A percentile compares a stretch with the other conserved stretches of the same genome.
Evolutionary conservation across 441 rosid genomes (phyloP).

Genomic region (Metrosideros polymorpha): DNA sequence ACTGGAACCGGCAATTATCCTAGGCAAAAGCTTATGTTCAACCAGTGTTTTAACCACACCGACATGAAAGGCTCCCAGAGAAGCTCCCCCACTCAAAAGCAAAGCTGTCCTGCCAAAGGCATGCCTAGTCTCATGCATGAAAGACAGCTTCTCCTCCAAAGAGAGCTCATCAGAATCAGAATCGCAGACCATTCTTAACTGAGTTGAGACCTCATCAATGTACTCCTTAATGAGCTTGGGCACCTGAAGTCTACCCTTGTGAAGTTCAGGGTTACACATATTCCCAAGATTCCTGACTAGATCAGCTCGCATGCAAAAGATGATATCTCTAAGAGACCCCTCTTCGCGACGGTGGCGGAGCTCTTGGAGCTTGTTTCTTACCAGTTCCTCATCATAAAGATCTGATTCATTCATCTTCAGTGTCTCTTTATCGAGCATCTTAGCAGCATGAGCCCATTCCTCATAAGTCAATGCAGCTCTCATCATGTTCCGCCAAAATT

Average conservation of each 20-base stretch:
- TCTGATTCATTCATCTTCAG: conserved; percentile 64
- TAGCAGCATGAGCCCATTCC: conserved; percentile 98
- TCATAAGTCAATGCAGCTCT: conserved; percentile 79
- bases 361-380: conserved; percentile 80
- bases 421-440: conserved; percentile 87
- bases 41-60: conserved; percentile 87
- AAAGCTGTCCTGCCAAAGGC: conserved; percentile 95
- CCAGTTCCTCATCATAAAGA: conserved; percentile 80
- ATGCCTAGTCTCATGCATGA: conserved; percentile 93
- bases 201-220: conserved; percentile 86
- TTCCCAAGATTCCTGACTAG: conserved; percentile 88
- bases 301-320: conserved; percentile 96
- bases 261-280: conserved; percentile 93
- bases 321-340: conserved; percentile 79
- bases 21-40: conserved; percentile 79
- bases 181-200: conserved; percentile 74
- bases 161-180: conserved; percentile 83
- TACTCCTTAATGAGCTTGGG: conserved; percentile 89
- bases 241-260: conserved; percentile 89
- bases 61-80: conserved; percentile 85
- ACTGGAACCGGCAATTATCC: conserved; percentile 88
- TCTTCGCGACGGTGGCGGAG: conserved; percentile 80
- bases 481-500: conserved; percentile 99
- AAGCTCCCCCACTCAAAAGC: conserved; percentile 96
- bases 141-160: conserved; percentile 81